Evolutionary conservation across 2,329 filamentous ascomycete genomes (phyloP).

Genomic region (Parastagonospora avenae): DNA sequence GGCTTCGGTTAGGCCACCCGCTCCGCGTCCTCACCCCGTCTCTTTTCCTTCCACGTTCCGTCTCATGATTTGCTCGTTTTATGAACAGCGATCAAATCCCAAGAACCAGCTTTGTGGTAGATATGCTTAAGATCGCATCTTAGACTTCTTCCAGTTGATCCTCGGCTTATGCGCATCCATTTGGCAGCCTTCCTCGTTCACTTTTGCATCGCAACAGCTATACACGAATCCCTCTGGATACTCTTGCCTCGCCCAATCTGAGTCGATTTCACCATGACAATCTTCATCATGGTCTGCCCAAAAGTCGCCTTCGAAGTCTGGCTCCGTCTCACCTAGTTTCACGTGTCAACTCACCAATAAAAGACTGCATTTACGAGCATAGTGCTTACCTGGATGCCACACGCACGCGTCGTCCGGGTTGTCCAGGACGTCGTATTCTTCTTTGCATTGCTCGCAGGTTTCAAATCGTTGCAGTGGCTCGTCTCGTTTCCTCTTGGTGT

Average conservation of each 20-base stretch:
- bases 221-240: background rate
- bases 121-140: background rate
- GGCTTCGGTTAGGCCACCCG: too few species aligned
- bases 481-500: background rate
- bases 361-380: background rate
- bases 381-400: slow-evolving; percentile 20
- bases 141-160: background rate
- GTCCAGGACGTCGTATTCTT: slow-evolving; percentile 20
- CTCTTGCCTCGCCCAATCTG: background rate
- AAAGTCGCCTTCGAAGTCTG: background rate
- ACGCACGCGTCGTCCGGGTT: slow-evolving; percentile 15
- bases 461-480: background rate
- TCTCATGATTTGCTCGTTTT: background rate
- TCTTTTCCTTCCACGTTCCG: too few species aligned
- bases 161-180: background rate
- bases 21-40: too few species aligned
- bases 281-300: slow-evolving; percentile 3
- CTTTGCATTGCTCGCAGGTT: slow-evolving; percentile 20
- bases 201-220: background rate
- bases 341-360: background rate
- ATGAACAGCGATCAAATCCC: background rate
- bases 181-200: background rate
- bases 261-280: background rate
- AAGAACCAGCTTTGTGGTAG: background rate
- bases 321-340: background rate